phyloP scores from a whole-genome alignment of 345 rosid species.

The Euphorbia tirucalli region DNA sequence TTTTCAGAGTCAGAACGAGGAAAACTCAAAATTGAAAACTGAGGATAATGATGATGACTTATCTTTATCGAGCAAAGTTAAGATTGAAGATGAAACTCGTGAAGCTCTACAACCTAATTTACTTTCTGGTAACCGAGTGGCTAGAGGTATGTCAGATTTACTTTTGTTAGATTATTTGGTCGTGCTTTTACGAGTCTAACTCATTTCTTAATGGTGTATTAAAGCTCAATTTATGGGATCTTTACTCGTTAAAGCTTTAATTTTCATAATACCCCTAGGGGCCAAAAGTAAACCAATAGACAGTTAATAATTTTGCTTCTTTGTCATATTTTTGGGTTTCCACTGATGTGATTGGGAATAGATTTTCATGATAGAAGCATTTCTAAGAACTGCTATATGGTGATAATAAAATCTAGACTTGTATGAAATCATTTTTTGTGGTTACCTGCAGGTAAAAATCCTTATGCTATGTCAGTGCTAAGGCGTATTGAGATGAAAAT shows the following conservation, averaged over 20 bases:
- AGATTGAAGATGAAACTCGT: slow-evolving; percentile 42
- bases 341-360: not conserved
- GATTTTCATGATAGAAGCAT: slow-evolving; percentile 1
- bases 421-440: not conserved
- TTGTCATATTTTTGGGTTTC: not conserved
- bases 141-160: slow-evolving; percentile 47
- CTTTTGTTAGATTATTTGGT: slow-evolving; percentile 1
- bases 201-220: not conserved
- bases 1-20: slow-evolving; percentile 31
- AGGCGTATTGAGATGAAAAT: slow-evolving; percentile 75
- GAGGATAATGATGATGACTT: slow-evolving; percentile 34
- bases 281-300: not conserved
- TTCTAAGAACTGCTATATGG: not conserved
- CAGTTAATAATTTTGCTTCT: not conserved
- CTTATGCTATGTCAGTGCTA: slow-evolving; percentile 78
- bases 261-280: not conserved
- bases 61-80: slow-evolving; percentile 34
- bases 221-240: not conserved
- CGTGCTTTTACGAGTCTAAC: not conserved
- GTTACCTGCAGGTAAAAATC: slow-evolving; percentile 61
- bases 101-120: slow-evolving; percentile 39
- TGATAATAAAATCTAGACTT: slow-evolving; percentile 2
- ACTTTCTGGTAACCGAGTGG: slow-evolving; percentile 34
- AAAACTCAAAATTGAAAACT: slow-evolving; percentile 28
- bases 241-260: not conserved